Conservation (phyloP, 805 yeast species). For the Metschnikowia koreensis region DNA sequence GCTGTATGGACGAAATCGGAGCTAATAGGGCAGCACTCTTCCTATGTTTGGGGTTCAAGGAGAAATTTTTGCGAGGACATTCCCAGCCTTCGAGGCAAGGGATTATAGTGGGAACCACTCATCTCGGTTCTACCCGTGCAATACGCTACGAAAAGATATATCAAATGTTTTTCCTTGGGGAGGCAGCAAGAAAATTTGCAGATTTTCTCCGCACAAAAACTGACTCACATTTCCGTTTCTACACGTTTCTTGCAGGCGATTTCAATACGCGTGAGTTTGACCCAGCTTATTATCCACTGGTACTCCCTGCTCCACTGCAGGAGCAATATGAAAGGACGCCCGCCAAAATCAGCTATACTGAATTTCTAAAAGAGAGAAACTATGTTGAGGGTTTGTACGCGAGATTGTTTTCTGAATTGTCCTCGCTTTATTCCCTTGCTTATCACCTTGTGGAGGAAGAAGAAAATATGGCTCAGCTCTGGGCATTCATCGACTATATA, state of each 20-base stretch:
- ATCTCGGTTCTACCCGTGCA: not conserved
- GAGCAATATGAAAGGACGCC: not conserved
- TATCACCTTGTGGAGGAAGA: not conserved
- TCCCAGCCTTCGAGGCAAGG: not conserved
- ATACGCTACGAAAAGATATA: not conserved
- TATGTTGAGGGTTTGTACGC: not conserved
- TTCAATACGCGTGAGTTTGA: constrained; percentile 1
- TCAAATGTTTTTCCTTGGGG: not conserved
- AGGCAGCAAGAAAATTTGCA: not conserved
- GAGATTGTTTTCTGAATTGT: not conserved
- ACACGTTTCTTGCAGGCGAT: constrained; percentile 3
- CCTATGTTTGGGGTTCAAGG: not conserved
- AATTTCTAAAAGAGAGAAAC: not conserved
- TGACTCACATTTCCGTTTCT: not conserved
- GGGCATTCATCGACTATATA: constrained; percentile 1
- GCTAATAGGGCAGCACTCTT: not conserved
- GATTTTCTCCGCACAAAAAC: not conserved
- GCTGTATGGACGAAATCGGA: not conserved
- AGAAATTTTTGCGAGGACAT: not conserved
- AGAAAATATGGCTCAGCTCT: not conserved
- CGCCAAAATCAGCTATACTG: not conserved
- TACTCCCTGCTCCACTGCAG: not conserved
- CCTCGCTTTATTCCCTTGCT: not conserved
- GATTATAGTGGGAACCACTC: constrained; percentile 1
- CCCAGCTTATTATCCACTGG: not conserved